These are phyloP conservation scores for Saccharomyces hybrid DNA, from an alignment of 1,139 yeast genomes.

Conservation along the genomic window DNA sequence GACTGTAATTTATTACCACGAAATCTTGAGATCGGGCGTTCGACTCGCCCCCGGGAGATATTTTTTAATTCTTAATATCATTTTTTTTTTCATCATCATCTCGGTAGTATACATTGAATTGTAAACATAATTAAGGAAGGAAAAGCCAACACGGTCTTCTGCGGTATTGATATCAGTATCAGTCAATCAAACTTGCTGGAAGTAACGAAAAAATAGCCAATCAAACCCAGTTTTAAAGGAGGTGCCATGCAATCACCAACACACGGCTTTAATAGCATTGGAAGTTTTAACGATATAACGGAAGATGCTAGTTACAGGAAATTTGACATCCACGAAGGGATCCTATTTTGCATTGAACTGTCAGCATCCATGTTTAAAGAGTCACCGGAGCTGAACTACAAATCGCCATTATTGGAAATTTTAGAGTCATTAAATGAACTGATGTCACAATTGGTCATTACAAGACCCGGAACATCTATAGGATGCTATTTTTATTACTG, in stretches of 20 bases:
- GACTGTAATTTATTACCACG: conserved; percentile 11
- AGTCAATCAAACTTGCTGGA: neutral
- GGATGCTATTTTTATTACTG: conserved; percentile 60
- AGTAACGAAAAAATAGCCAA: too few species aligned
- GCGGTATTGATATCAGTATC: neutral
- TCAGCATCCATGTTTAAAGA: conserved; percentile 43
- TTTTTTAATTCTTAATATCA: neutral
- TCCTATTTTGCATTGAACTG: conserved; percentile 54
- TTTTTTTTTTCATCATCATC: neutral
- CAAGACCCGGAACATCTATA: conserved; percentile 55
- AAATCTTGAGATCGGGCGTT: conserved; percentile 14
- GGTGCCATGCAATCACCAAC: neutral
- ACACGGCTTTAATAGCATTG: neutral
- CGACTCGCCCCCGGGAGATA: conserved; percentile 13
- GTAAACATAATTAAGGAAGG: neutral
- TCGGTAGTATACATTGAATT: neutral
- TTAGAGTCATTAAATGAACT: conserved; percentile 47
- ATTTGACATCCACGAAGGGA: conserved; percentile 55
- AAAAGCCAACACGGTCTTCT: neutral
- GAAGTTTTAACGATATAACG: neutral
- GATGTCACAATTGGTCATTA: conserved; percentile 50
- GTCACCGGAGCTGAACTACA: conserved; percentile 33
- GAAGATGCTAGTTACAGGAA: conserved; percentile 18
- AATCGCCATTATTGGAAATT: conserved; percentile 45
- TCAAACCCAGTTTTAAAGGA: neutral